These are phyloP conservation scores for Taphrina populina DNA, from an alignment of 1,139 yeast species.

Conservation along the genomic window DNA sequence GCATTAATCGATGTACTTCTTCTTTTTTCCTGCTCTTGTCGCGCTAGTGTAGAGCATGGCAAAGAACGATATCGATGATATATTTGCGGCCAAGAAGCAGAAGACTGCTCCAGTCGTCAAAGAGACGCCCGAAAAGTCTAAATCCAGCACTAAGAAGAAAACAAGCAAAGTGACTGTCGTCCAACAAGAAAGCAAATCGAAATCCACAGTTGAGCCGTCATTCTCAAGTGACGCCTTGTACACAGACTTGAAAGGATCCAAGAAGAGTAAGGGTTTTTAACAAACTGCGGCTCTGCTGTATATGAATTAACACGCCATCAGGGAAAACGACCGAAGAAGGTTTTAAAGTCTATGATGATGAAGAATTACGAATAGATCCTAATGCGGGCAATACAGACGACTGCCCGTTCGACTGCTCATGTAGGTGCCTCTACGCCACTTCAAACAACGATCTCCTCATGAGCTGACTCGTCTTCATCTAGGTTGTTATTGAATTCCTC, in stretches of 20 bases:
- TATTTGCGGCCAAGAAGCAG: slow-evolving; percentile 29
- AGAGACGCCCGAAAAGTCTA: background rate
- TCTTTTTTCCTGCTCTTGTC: background rate
- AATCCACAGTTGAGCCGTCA: background rate
- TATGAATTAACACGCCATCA: background rate
- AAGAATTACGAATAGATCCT: slow-evolving; percentile 30
- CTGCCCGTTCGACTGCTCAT: slow-evolving; percentile 35
- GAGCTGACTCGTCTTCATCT: no score
- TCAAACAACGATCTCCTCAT: background rate
- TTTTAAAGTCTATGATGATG: slow-evolving; percentile 33
- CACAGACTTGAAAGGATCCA: slow-evolving; percentile 32
- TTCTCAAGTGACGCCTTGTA: slow-evolving; percentile 21
- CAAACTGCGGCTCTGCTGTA: background rate
- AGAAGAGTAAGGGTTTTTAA: slow-evolving; percentile 16
- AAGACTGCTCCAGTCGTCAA: background rate
- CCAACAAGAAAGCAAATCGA: background rate
- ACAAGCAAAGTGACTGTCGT: background rate
- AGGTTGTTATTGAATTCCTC: slow-evolving; percentile 3
- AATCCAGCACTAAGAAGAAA: background rate
- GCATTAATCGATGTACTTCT: background rate
- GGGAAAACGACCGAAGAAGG: slow-evolving; percentile 36
- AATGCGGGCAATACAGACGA: slow-evolving; percentile 33
- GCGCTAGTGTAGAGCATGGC: background rate
- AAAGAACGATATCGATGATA: slow-evolving; percentile 33
- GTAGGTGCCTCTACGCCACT: background rate